Percentiles rank a stretch among this genome's conserved stretches.
These are phyloP conservation scores for Diaporthe citrichinensis DNA, from an alignment of 2,329 filamentous ascomycete genomes.

Conservation along the genomic window DNA sequence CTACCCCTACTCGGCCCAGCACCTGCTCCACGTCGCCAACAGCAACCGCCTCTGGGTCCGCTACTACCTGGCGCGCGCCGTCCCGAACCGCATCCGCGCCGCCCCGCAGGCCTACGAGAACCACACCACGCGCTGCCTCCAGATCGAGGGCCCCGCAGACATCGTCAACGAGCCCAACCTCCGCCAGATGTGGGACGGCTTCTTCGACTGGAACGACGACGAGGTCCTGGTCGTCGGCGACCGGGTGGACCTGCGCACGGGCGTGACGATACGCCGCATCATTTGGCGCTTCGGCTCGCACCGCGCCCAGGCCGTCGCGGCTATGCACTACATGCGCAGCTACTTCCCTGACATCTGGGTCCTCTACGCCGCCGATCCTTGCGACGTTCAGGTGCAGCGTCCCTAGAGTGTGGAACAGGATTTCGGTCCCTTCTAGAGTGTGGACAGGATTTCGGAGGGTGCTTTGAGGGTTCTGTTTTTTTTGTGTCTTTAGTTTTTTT, in stretches of 20 bases:
- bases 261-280: neutral
- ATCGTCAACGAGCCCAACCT: constrained; percentile 20
- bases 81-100: constrained; percentile 23
- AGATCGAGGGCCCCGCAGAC: neutral
- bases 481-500: neutral
- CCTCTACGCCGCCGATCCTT: constrained; percentile 24
- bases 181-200: neutral
- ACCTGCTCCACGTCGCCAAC: neutral
- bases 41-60: neutral
- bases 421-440: neutral
- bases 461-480: neutral
- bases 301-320: constrained; percentile 31
- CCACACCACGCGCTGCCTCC: constrained; percentile 23
- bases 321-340: neutral
- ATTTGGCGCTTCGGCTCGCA: constrained; percentile 37
- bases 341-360: neutral
- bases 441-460: neutral
- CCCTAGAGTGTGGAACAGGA: neutral
- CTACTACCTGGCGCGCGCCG: neutral
- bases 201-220: constrained; percentile 32
- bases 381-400: neutral
- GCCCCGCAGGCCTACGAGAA: neutral
- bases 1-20: constrained; percentile 13
- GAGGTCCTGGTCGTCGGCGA: neutral
- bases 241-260: rapidly evolving